Conservation (phyloP, 1,284 basidiomycete species). For the Apiotrichum akiyoshidainum region DNA sequence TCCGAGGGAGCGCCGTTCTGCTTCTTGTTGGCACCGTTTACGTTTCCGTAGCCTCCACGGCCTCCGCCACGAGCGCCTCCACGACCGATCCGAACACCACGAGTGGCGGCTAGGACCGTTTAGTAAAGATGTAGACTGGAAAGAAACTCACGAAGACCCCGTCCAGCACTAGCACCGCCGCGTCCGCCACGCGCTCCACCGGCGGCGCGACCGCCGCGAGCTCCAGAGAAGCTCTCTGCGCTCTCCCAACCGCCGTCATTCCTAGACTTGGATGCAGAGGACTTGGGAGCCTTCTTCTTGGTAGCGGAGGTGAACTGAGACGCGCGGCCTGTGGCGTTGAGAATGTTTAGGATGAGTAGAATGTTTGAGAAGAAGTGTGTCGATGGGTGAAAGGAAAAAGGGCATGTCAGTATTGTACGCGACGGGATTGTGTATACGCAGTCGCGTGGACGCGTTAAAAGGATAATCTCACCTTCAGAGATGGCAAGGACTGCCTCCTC, state of each 20-base stretch:
- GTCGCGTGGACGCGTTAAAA: background rate
- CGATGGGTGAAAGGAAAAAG: background rate
- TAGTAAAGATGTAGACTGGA: background rate
- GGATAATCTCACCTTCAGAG: slow-evolving; percentile 44
- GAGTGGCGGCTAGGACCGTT: slow-evolving; percentile 13
- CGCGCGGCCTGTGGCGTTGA: slow-evolving; percentile 42
- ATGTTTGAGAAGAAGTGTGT: background rate
- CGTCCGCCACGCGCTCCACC: slow-evolving; percentile 34
- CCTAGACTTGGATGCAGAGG: slow-evolving; percentile 29
- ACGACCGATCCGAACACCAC: slow-evolving; percentile 24
- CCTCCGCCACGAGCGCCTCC: slow-evolving; percentile 47
- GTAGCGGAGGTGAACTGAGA: slow-evolving; percentile 51
- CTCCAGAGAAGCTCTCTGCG: slow-evolving; percentile 28
- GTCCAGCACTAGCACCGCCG: slow-evolving; percentile 24
- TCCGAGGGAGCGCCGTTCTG: slow-evolving; percentile 20
- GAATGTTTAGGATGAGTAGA: background rate
- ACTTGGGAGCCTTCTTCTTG: slow-evolving; percentile 46
- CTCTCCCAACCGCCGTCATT: slow-evolving; percentile 47
- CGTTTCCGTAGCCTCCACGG: slow-evolving; percentile 36
- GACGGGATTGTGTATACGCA: background rate
- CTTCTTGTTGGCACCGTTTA: slow-evolving; percentile 25
- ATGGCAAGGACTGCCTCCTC: slow-evolving; percentile 50
- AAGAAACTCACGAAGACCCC: slow-evolving; percentile 11
- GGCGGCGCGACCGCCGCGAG: slow-evolving; percentile 26
- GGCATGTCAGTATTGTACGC: background rate